A percentile compares a stretch with the other conserved stretches of the same genome.
phyloP scores from a whole-genome alignment of 768 basidiomycete species.

The Mycena rosella region DNA sequence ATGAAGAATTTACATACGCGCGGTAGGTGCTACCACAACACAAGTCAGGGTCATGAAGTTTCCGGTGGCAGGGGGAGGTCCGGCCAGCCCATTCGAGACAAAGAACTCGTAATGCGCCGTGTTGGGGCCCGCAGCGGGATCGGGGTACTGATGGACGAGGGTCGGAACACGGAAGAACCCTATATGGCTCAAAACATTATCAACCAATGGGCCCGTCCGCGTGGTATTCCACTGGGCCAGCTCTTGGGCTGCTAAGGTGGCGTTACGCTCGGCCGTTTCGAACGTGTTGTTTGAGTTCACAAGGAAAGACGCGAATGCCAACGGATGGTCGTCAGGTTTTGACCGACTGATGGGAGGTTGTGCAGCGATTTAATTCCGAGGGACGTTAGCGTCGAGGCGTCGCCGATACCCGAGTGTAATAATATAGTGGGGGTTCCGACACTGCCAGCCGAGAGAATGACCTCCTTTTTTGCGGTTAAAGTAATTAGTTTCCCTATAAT shows the following conservation, averaged over 20 bases:
- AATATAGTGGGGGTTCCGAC: conserved; percentile 41
- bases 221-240: not conserved
- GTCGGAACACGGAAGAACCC: conserved; percentile 5
- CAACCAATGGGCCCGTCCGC: conserved; percentile 3
- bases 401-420: conserved; percentile 16
- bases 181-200: not conserved
- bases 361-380: conserved; percentile 16
- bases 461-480: conserved; percentile 44
- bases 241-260: not conserved
- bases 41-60: conserved; percentile 38
- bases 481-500: conserved; percentile 1
- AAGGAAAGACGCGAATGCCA: not conserved
- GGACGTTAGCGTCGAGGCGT: not conserved
- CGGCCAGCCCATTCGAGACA: not conserved
- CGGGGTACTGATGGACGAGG: not conserved
- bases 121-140: conserved; percentile 5
- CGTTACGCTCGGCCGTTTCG: not conserved
- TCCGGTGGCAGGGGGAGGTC: not conserved
- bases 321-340: not conserved
- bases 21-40: too few relatives aligned
- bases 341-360: conserved; percentile 20
- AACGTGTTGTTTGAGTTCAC: conserved; percentile 4
- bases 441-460: conserved; percentile 47
- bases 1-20: too few relatives aligned
- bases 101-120: not conserved